Evolutionary conservation across 208 protist species (phyloP).

Genomic region (Trichomonas gallinae): DNA sequence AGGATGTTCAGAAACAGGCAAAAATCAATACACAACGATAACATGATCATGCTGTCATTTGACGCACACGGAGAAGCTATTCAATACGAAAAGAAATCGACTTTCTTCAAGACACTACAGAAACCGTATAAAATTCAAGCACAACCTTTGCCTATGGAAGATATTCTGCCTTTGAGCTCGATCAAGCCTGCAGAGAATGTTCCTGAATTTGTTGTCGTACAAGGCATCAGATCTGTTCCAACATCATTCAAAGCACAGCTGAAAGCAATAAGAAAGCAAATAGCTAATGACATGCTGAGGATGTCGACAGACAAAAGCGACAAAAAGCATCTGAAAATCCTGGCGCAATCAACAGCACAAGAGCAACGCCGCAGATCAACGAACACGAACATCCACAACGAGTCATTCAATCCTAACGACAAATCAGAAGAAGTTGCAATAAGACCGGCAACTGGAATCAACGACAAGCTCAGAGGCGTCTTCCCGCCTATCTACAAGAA

Average conservation of each 20-base stretch:
- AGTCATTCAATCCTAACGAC: neutral
- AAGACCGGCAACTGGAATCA: neutral
- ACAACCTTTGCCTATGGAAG: neutral
- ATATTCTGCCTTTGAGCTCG: neutral
- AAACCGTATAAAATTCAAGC: neutral
- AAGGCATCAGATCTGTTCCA: neutral
- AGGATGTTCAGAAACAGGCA: neutral
- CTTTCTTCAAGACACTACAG: neutral
- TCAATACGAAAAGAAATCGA: neutral
- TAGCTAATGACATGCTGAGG: neutral
- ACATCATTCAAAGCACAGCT: neutral
- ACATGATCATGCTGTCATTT: neutral
- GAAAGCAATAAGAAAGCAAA: neutral
- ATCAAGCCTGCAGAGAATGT: neutral
- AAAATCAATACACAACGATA: neutral
- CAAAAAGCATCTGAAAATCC: neutral
- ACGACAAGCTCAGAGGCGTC: neutral
- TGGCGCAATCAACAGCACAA: neutral
- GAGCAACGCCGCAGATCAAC: neutral
- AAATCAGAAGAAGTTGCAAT: neutral
- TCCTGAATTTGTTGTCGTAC: neutral
- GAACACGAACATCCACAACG: neutral
- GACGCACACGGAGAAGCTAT: neutral
- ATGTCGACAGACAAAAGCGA: neutral
- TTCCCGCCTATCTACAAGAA: neutral